phyloP scores from a whole-genome alignment of 306 rosid genomes.

The Lablab purpureus region DNA sequence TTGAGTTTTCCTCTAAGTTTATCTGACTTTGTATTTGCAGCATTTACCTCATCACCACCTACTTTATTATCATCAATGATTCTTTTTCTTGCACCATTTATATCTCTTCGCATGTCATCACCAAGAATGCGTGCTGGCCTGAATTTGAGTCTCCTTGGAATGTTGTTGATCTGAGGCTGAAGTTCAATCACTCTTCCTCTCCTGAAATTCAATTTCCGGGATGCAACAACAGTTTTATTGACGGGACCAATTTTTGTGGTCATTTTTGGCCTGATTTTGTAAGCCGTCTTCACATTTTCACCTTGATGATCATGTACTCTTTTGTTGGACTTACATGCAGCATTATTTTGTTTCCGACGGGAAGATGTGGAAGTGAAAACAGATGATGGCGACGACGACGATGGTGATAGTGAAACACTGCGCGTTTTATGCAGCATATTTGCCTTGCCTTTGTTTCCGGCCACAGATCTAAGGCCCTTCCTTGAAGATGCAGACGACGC shows the following conservation, averaged over 20 bases:
- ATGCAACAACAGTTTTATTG: conserved; percentile 45
- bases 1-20: conserved; percentile 47
- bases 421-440: conserved; percentile 11
- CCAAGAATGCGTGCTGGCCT: conserved; percentile 53
- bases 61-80: conserved; percentile 42
- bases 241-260: conserved; percentile 47
- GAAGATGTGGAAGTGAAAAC: conserved; percentile 39
- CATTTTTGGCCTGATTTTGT: conserved; percentile 54
- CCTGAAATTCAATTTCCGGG: conserved; percentile 63
- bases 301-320: conserved; percentile 31
- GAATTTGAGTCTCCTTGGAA: conserved; percentile 78
- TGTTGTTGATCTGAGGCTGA: conserved; percentile 57
- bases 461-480: conserved; percentile 54
- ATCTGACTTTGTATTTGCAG: conserved; percentile 46
- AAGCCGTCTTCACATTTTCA: conserved; percentile 49
- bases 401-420: conserved; percentile 34
- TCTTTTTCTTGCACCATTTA: conserved; percentile 41
- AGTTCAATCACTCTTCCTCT: conserved; percentile 73
- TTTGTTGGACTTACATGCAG: conserved; percentile 38
- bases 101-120: conserved; percentile 53
- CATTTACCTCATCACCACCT: conserved; percentile 49
- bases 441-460: conserved; percentile 51
- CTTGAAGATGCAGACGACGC: conserved; percentile 50
- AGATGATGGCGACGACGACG: conserved; percentile 40
- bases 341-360: conserved; percentile 48